Base-by-base conservation (phyloP, 495 filamentous ascomycete genomes). In the Penicillium macrosclerotiorum region DNA sequence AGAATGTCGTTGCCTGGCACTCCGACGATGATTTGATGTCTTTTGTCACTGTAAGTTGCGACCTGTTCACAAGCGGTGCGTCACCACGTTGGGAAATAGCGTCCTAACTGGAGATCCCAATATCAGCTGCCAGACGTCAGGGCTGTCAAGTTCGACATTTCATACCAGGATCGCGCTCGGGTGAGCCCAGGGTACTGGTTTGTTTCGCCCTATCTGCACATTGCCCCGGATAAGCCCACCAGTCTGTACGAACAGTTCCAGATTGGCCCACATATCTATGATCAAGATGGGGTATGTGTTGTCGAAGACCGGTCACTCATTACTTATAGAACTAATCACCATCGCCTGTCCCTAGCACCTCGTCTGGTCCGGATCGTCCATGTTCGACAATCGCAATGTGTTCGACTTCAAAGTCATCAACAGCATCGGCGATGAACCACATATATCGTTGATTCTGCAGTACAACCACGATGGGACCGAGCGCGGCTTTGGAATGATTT, bases 391-490 rank as follows among this genome's bases (percentile, higher is more conserved):
- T 22, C 58, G 56, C 26, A 64, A 65, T 36, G 50, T 60, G 33
- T 62, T 64, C 48, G 63, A 69, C 37, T 73, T 74, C 65, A 58
- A 68, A 49, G 59, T 54, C 24, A 39, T 67, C 43, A 39, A 63
- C 40, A 52, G 61, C 41, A 33, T 62, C 5, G 52, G 61, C 18
- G 57, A 65, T 6, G 51, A 50, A 16, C 45, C 64, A 11, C 71
- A 75, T 27, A 56, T 75, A 2, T 77, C 69, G 27, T 53, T 69
- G 23, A 68, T 77, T 42, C 46, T 65, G 44, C 65, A 72, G 22
- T 58, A 65, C 17, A 36, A 34, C 4, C 34, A 42, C 20, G 63
- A 73, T 33, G 52, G 52, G 8, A 54, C 42, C 6, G 64, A 69
- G 4, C 55, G 42, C 4, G 63, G 64, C 13, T 48, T 39, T 20